Percentiles rank a stretch among this genome's conserved stretches.
phyloP scores from a whole-genome alignment of 352 stramenopile genomes.

The Phytophthora litchii region DNA sequence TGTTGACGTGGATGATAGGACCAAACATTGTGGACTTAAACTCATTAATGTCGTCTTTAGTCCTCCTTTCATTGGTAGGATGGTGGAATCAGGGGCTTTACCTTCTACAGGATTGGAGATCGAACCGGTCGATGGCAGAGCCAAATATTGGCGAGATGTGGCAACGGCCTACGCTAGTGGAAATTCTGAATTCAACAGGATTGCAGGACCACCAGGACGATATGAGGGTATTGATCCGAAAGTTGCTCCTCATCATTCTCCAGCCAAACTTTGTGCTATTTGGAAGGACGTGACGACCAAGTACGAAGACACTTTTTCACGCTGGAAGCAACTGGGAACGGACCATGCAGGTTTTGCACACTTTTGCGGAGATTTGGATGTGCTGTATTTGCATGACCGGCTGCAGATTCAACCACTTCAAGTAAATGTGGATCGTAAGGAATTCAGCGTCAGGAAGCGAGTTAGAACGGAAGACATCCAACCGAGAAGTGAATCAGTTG shows the following conservation, averaged over 20 bases:
- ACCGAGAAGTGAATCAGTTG: neutral
- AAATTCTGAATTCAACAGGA: slow-evolving; percentile 8
- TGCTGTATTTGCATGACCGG: slow-evolving; percentile 16
- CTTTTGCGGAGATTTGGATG: slow-evolving; percentile 21
- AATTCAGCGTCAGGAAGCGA: slow-evolving; percentile 8
- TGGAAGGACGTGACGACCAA: slow-evolving; percentile 16
- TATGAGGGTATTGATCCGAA: slow-evolving; percentile 19
- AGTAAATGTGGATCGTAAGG: slow-evolving; percentile 3
- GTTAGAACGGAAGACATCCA: neutral
- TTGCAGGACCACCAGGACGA: slow-evolving; percentile 14
- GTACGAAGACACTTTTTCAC: slow-evolving; percentile 17
- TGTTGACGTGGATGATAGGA: slow-evolving; percentile 5
- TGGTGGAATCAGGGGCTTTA: slow-evolving; percentile 16
- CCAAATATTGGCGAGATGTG: slow-evolving; percentile 27
- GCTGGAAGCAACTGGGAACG: slow-evolving; percentile 25
- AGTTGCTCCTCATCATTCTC: slow-evolving; percentile 8
- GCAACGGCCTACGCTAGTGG: slow-evolving; percentile 4
- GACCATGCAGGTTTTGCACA: slow-evolving; percentile 6
- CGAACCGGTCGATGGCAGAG: neutral
- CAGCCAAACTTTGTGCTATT: slow-evolving; percentile 13
- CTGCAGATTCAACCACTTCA: slow-evolving; percentile 18
- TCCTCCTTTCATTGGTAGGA: slow-evolving; percentile 10
- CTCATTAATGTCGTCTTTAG: slow-evolving; percentile 26
- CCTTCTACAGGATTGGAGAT: slow-evolving; percentile 15
- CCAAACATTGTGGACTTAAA: slow-evolving; percentile 22